phyloP scores from a whole-genome alignment of 2,329 filamentous ascomycete genomes.

The Parastagonospora nodorum region DNA sequence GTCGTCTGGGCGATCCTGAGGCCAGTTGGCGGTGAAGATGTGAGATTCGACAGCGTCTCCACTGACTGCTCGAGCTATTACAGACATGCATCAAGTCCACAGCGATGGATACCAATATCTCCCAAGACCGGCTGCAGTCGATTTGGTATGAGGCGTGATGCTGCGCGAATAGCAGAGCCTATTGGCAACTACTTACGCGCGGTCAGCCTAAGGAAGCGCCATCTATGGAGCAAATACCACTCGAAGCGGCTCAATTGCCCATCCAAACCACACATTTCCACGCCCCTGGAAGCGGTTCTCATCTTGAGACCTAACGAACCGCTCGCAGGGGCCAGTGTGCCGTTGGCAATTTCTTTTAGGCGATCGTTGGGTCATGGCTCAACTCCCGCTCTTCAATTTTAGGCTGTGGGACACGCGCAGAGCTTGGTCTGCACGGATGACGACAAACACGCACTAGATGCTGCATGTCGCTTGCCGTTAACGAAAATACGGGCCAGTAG shows the following conservation, averaged over 20 bases:
- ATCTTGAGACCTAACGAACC: conserved; percentile 15
- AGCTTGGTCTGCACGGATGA: conserved; percentile 44
- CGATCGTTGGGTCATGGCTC: conserved; percentile 35
- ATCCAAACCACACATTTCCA: conserved; percentile 9
- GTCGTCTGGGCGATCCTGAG: background rate
- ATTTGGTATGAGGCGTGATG: background rate
- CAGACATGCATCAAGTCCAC: conserved; percentile 1
- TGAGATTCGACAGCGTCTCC: conserved; percentile 12
- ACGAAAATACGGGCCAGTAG: conserved; percentile 29
- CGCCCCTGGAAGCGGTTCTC: conserved; percentile 16
- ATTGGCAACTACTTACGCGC: background rate
- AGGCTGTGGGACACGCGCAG: conserved; percentile 40
- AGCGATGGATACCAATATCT: background rate
- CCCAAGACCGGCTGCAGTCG: background rate
- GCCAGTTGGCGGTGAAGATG: conserved; percentile 20
- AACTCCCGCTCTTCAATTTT: conserved; percentile 40
- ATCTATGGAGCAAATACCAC: conserved; percentile 6
- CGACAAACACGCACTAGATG: conserved; percentile 22
- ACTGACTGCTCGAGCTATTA: conserved; percentile 15
- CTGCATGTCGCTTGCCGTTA: conserved; percentile 36
- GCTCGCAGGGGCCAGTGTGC: conserved; percentile 22
- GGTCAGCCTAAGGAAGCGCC: background rate
- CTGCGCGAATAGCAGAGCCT: background rate
- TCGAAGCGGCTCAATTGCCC: conserved; percentile 10
- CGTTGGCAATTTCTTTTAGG: conserved; percentile 31